Base-by-base conservation (phyloP, 768 basidiomycete species). In the Suillus variegatus region DNA sequence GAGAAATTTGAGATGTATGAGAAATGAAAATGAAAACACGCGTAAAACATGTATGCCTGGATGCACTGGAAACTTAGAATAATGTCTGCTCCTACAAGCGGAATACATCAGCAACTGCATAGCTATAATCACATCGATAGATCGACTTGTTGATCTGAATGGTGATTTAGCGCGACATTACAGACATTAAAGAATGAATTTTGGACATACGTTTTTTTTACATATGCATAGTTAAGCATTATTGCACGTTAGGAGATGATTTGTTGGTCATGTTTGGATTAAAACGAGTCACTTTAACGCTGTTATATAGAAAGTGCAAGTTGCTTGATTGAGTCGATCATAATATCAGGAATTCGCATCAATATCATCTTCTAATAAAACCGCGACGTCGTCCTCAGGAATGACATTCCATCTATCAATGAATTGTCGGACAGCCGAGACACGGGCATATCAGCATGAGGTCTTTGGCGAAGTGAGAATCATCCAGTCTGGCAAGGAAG, bases 401-500 rank as follows among this genome's bases (percentile, higher is more conserved):
- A 51, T 71, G 49, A 25, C 66, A 58, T 63, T 72, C 61, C 64
- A 78, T 77, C 52, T 75, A 10, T 73, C 70, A 16, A 79, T 70
- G 40, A 89, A 79, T 3, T 66, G 75, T 28, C 78, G 81, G 36
- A 92, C 83, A 41, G 82, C 79, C 32, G 77, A 80, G 12, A 87
- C 66, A 72, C 91, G 91, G 1, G 89, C 91, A 70, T 86, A 78
- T 88, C 89, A 92, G 74, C 88, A 91, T 16, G 89, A 89, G 40
- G 91, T 74, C 62, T 88, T 85, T 20, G 82, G 81, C 35, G 80
- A 78, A 1, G 86, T 86, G 56, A 92, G 83, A 36, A 86, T 66
- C 72, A 80, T 78, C 73, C 86, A 80, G 25, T 79, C 75, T 2
- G 83, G 83, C 8, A 85, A 71, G 0, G 67, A 67, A 16, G 77